Conservation (phyloP, 495 filamentous ascomycete genomes). For the Annulohypoxylon bovei region DNA sequence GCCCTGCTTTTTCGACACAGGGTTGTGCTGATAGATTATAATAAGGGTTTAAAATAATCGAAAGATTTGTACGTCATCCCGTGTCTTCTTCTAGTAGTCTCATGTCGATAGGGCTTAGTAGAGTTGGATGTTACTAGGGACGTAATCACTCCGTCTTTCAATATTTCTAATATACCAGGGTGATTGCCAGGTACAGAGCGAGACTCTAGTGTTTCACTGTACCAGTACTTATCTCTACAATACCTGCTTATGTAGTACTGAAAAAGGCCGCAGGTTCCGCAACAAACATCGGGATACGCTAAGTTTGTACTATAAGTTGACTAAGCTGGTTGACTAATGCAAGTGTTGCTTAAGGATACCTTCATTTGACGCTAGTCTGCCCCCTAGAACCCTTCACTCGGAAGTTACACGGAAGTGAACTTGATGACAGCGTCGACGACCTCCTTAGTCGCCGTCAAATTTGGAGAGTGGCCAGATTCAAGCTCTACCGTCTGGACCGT, state of each 20-base stretch:
- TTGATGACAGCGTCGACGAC: background rate
- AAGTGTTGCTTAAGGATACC: background rate
- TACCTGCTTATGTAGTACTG: background rate
- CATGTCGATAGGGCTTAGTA: background rate
- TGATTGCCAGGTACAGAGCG: background rate
- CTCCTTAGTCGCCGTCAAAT: background rate
- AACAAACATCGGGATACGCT: background rate
- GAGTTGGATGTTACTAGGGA: background rate
- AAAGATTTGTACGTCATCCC: slow-evolving; percentile 2
- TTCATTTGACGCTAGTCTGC: background rate
- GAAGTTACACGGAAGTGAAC: background rate
- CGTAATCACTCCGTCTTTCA: background rate
- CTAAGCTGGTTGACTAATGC: background rate
- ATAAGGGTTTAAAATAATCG: background rate
- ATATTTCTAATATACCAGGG: background rate
- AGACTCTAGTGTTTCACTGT: background rate
- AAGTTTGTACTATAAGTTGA: background rate
- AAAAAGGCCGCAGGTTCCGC: background rate
- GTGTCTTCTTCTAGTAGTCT: background rate
- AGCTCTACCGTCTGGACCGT: background rate
- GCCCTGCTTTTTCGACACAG: slow-evolving; percentile 3
- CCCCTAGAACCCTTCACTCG: background rate
- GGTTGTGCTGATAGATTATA: background rate
- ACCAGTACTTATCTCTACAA: background rate
- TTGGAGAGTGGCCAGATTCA: background rate